Evolutionary conservation across 352 stramenopile species (phyloP), one percentile per base, ranked within the genome.

Genomic region (Phytopythium chamaehyphon): DNA sequence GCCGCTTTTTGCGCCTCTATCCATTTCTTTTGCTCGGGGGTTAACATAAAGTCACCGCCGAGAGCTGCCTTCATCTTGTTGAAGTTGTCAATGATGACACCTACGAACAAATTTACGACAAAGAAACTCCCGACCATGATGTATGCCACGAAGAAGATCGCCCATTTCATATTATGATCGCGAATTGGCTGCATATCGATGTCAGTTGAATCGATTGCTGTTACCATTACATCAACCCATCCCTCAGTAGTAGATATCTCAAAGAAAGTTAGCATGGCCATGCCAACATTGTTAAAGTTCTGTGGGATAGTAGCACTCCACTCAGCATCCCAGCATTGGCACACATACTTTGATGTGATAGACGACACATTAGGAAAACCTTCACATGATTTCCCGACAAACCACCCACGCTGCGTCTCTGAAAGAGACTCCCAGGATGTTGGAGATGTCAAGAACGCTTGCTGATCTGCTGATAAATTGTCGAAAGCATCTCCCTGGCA

Each of bases 1-100:
- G 78, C 73, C 16, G 76, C 61, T 40, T 86, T 87, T 51, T 86
- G 73, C 1, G 82, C 73, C 62, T 92, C 81, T 40, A 96, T 89
- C 88, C 88, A 97, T 49, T 95, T 91, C 47, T 92, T 85, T 52
- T 97, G 88, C 39, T 97, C 83, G 2, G 87, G 75, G 3, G 91
- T 97, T 46, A 98, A 70, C 55, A 93, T 64, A 40, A 79, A 84
- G 31, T 92, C 74, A 2, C 76, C 83, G 6, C 81, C 83, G 4
- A 95, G 49, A 2, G 74, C 69, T 2, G 62, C 70, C 37, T 95
- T 97, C 87, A 95, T 95, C 26, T 83, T 73, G 43, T 96, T 96
- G 55, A 98, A 98, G 49, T 97, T 96, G 51, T 98, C 91, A 43
- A 97, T 96, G 54, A 98, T 96, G 8, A 98, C 86, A 8, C 92